Conservation (phyloP, 768 basidiomycete genomes). For the Coprinopsis sp. region DNA sequence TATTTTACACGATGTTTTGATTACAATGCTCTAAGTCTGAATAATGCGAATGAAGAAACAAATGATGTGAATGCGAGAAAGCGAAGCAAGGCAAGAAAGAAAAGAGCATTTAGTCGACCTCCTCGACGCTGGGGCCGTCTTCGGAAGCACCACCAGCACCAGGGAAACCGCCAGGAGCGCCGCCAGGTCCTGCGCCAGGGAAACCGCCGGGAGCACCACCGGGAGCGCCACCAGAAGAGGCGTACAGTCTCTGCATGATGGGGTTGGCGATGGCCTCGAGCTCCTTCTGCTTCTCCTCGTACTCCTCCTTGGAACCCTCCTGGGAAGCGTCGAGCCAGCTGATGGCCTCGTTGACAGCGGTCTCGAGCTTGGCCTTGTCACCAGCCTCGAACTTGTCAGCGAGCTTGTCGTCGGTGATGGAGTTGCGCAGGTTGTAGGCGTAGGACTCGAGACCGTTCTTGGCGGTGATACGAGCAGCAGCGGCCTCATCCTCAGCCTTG, state of each 20-base stretch:
- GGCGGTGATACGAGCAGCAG: conserved; percentile 72
- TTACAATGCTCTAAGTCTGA: not conserved
- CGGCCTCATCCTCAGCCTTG: conserved; percentile 87
- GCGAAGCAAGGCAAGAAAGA: too few species aligned
- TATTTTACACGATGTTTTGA: not conserved
- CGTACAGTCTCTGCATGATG: conserved; percentile 73
- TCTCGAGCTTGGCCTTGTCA: conserved; percentile 82
- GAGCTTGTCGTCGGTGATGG: conserved; percentile 79
- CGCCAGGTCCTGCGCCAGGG: conserved; percentile 61
- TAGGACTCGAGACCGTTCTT: conserved; percentile 96
- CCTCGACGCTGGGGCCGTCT: conserved; percentile 88
- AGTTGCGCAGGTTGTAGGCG: conserved; percentile 92
- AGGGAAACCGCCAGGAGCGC: conserved; percentile 58
- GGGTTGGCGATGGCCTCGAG: conserved; percentile 78
- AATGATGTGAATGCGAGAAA: conserved; percentile 11
- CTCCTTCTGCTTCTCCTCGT: conserved; percentile 90
- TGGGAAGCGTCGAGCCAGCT: conserved; percentile 82
- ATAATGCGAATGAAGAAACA: conserved; percentile 15
- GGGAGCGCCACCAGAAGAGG: conserved; percentile 60
- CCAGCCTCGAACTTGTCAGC: conserved; percentile 81
- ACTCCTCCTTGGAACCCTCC: conserved; percentile 92
- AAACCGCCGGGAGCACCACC: conserved; percentile 61
- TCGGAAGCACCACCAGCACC: conserved; percentile 49
- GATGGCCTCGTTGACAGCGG: conserved; percentile 79
- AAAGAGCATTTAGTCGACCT: conserved; percentile 66